Evolutionary conservation across 345 rosid genomes (phyloP).

Genomic region (Viola odorata): DNA sequence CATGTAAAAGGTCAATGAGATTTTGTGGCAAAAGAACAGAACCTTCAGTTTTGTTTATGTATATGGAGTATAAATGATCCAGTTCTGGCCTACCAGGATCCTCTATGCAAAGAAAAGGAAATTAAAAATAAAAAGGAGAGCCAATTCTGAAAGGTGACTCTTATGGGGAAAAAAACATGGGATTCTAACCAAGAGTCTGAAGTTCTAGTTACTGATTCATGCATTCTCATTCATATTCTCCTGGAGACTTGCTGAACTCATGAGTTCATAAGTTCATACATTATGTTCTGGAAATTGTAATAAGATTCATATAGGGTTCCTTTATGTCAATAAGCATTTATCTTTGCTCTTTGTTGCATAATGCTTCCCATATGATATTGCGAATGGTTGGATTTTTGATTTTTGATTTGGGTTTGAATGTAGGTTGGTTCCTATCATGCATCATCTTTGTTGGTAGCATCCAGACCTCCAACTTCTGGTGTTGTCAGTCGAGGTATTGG

Average conservation of each 20-base stretch:
- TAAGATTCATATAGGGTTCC: no score
- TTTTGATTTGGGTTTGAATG: conserved; percentile 13
- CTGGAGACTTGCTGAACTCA: no score
- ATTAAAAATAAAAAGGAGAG: neutral
- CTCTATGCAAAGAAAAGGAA: neutral
- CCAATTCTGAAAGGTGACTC: no score
- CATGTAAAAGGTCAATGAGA: neutral
- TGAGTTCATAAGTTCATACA: no score
- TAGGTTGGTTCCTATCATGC: conserved; percentile 99
- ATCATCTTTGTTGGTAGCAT: conserved; percentile 78
- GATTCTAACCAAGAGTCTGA: no score
- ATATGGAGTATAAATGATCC: neutral
- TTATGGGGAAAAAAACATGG: no score
- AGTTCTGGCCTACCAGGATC: conserved; percentile 1
- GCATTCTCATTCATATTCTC: neutral
- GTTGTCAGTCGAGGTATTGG: conserved; percentile 92
- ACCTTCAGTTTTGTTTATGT: neutral
- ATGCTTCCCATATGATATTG: conserved; percentile 4
- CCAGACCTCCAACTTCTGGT: conserved; percentile 90
- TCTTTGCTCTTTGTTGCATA: neutral
- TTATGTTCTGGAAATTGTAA: no score
- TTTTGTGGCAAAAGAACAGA: neutral
- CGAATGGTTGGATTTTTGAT: conserved; percentile 5
- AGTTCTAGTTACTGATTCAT: neutral
- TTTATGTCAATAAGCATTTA: neutral